Base-by-base conservation (phyloP, 305 asterid genomes). In the Ilex paraguariensis region DNA sequence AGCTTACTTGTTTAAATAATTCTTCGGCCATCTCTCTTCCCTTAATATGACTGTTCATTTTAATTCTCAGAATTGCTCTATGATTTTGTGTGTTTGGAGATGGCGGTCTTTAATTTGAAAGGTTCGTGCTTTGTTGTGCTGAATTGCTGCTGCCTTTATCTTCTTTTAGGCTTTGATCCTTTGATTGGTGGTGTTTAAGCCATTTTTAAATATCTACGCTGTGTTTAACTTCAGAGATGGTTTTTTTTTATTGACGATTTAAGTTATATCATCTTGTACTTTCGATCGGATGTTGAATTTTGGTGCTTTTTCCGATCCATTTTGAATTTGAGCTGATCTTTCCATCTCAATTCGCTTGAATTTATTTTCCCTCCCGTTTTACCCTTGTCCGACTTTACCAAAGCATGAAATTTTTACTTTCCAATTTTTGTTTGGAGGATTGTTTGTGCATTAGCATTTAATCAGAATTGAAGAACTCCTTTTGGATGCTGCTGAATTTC, bases 281-380 rank as follows among this genome's bases (percentile, higher is more conserved):
- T 71, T 67, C 64, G 80, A 72, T 73, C 81, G 66, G 61, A 63
- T 31, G 36, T 12, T 46, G 15, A 46, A 46, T 46, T 46, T 46
- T 10, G 39, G 57, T 16, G 59, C 60, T 57, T 60, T 61, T 63
- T 51, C 52, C 56, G 49, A 73, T 60, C 53, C 49, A 56, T 57
- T 32, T 73, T 66, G 69, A 56, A 10, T 45, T 62, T 68, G 50
- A 58, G 70, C 62, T 69, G 62, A 70, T 60, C 69, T 67, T 73
- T 64, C 62, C 57, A 62, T 74, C 54, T 54, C 67, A 76, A 71
- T 77, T 81, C 71, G 72, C 75, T 60, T 33, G 64, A 49, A 52
- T 66, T 51, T 57, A 21, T 42, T 59, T 31, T 12, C 40, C 28
- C 11, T 46, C 13, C 9, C 9, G 42, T 36, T 36, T 36, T 36